Conservation (phyloP, 441 rosid genomes). For the Arabidopsis hybrid region DNA sequence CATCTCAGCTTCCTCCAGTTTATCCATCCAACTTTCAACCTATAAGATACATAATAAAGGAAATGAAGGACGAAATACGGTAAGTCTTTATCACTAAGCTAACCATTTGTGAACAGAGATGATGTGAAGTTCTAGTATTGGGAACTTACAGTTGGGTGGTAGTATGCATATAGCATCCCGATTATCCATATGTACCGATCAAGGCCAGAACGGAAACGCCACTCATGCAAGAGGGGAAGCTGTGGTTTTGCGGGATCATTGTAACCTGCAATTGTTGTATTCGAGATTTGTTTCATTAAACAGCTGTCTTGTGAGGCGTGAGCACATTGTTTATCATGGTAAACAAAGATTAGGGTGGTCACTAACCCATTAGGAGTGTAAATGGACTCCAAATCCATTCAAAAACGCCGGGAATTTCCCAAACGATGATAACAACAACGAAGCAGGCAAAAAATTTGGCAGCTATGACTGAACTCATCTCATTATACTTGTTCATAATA, state of each 20-base stretch:
- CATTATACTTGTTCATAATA: constrained; percentile 73
- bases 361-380: constrained; percentile 68
- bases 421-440: constrained; percentile 65
- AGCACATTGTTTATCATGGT: constrained; percentile 23
- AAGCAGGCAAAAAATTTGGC: constrained; percentile 62
- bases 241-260: constrained; percentile 73
- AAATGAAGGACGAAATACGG: background rate
- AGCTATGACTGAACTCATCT: constrained; percentile 69
- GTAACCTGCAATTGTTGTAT: constrained; percentile 60
- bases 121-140: constrained; percentile 6
- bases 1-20: constrained; percentile 72
- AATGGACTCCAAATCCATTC: constrained; percentile 79
- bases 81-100: constrained; percentile 6
- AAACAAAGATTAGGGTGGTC: constrained; percentile 31
- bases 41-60: constrained; percentile 35
- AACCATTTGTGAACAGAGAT: constrained; percentile 37
- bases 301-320: constrained; percentile 11
- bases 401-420: constrained; percentile 84
- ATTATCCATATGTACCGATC: constrained; percentile 87
- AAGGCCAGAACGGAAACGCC: constrained; percentile 90
- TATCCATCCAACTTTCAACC: constrained; percentile 89
- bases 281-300: constrained; percentile 24
- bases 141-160: constrained; percentile 74
- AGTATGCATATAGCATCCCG: constrained; percentile 85
- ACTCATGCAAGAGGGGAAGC: constrained; percentile 68